phyloP scores from a whole-genome alignment of 345 rosid genomes.

The Aethionema arabicum region DNA sequence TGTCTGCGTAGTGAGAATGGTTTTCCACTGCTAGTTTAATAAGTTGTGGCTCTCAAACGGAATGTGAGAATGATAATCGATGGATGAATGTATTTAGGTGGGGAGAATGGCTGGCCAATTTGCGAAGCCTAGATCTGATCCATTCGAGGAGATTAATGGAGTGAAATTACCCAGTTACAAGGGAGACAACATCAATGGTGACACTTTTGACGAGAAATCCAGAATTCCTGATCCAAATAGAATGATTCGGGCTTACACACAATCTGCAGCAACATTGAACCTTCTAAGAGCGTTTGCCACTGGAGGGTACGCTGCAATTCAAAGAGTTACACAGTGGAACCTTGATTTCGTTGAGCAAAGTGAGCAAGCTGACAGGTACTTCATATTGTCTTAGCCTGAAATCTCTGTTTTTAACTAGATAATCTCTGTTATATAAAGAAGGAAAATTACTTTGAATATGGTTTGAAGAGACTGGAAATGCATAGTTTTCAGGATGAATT shows the following conservation, averaged over 20 bases:
- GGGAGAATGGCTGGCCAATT: slow-evolving; percentile 77
- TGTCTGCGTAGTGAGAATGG: neutral
- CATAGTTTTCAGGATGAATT: slow-evolving; percentile 7
- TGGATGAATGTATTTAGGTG: slow-evolving; percentile 37
- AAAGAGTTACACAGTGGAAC: slow-evolving; percentile 64
- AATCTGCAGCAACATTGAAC: slow-evolving; percentile 58
- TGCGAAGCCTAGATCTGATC: slow-evolving; percentile 56
- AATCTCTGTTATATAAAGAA: neutral
- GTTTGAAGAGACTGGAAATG: neutral
- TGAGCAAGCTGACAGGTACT: slow-evolving; percentile 65
- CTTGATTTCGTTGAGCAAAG: slow-evolving; percentile 59
- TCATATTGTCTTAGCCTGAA: neutral
- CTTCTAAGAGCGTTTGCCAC: slow-evolving; percentile 72
- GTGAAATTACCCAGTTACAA: slow-evolving; percentile 56
- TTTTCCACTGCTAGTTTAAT: neutral
- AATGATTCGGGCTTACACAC: slow-evolving; percentile 57
- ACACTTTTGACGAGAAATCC: slow-evolving; percentile 52
- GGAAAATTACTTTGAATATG: neutral
- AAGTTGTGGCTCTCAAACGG: neutral
- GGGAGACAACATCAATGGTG: slow-evolving; percentile 64
- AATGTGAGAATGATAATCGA: neutral
- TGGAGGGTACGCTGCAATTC: slow-evolving; percentile 68
- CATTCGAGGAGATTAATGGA: slow-evolving; percentile 54
- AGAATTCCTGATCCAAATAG: slow-evolving; percentile 61
- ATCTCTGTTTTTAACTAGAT: too few relatives aligned